Evolutionary conservation across 768 basidiomycete genomes (phyloP).

Genomic region (Solioccasus polychromus): DNA sequence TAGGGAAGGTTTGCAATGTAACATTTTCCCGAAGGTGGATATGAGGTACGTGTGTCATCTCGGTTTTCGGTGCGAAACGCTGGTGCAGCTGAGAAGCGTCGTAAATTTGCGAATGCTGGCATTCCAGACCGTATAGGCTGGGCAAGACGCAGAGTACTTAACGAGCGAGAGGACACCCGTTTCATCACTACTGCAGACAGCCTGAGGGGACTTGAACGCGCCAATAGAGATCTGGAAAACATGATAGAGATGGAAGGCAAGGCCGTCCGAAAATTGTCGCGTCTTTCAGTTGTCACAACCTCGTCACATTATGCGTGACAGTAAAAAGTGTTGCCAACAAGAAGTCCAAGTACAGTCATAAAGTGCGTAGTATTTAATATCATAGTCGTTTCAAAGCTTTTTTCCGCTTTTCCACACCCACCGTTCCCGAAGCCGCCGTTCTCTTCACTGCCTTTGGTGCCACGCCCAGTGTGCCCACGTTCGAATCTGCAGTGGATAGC

Average conservation of each 20-base stretch:
- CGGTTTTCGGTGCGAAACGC: conserved; percentile 3
- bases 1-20: conserved; percentile 58
- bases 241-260: conserved; percentile 8
- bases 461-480: conserved; percentile 44
- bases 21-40: conserved; percentile 36
- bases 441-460: conserved; percentile 68
- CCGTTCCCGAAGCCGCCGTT: conserved; percentile 49
- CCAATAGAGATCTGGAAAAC: conserved; percentile 23
- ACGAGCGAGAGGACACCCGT: conserved; percentile 13
- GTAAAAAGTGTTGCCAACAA: background rate
- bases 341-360: background rate
- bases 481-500: conserved; percentile 68
- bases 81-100: conserved; percentile 20
- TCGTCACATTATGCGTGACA: conserved; percentile 22
- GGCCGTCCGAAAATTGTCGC: conserved; percentile 14
- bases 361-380: conserved; percentile 10
- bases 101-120: conserved; percentile 4
- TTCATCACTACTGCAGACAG: conserved; percentile 8
- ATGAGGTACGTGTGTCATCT: background rate
- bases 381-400: conserved; percentile 82
- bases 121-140: background rate
- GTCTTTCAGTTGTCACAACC: conserved; percentile 15
- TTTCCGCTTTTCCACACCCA: conserved; percentile 79
- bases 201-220: conserved; percentile 9
- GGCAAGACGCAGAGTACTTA: conserved; percentile 8